Conservation (phyloP, 805 yeast genomes). For the Hanseniaspora valbyensis region DNA sequence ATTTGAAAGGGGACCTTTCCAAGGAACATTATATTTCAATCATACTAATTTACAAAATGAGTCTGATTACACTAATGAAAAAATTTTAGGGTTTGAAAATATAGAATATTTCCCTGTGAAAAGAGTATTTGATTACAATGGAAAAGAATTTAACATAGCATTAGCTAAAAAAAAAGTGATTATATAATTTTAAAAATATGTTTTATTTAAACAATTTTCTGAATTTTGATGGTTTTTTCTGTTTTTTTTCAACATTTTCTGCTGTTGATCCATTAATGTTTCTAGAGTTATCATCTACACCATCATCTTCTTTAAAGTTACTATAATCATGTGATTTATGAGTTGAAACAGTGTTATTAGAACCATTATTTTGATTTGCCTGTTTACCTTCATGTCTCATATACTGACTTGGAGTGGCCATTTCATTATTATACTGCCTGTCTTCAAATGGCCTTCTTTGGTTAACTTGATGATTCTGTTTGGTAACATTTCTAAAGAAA, state of each 20-base stretch:
- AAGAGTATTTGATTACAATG: conserved; percentile 23
- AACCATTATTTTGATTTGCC: conserved; percentile 20
- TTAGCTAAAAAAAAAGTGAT: conserved; percentile 14
- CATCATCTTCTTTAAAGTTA: conserved; percentile 20
- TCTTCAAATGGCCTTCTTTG: conserved; percentile 9
- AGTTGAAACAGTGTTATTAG: conserved; percentile 19
- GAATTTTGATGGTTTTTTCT: conserved; percentile 38
- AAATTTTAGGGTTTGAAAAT: conserved; percentile 13
- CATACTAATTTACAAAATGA: not conserved
- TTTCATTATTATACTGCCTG: conserved; percentile 14
- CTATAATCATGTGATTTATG: conserved; percentile 24
- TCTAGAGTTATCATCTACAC: conserved; percentile 13
- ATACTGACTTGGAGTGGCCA: not conserved
- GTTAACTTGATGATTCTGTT: conserved; percentile 14
- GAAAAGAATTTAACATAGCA: conserved; percentile 20
- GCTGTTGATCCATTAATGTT: conserved; percentile 13
- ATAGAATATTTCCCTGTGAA: conserved; percentile 25
- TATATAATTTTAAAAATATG: no score
- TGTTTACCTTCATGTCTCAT: conserved; percentile 15
- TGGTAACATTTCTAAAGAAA: conserved; percentile 23
- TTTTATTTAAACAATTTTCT: conserved; percentile 34
- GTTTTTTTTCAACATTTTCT: conserved; percentile 25
- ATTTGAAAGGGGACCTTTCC: conserved; percentile 11
- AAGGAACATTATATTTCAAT: conserved; percentile 21
- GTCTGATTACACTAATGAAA: not conserved